Conservation (phyloP, 2,329 filamentous ascomycete genomes). For the Aspergillus calidoustus region DNA sequence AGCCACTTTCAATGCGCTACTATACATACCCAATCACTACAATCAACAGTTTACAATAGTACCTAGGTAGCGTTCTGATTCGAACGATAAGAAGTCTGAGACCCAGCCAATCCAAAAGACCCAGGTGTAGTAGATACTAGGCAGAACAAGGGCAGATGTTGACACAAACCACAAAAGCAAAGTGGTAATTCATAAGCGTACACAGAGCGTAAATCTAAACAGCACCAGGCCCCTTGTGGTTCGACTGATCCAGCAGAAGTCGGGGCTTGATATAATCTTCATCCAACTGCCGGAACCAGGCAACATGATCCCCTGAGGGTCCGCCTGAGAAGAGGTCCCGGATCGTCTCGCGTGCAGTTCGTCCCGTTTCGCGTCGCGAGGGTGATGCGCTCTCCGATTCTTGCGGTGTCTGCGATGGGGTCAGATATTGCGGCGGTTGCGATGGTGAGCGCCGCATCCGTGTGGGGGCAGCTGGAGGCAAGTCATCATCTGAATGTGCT, state of each 20-base stretch:
- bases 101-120: conserved; percentile 1
- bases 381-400: conserved; percentile 30
- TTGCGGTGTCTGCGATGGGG: conserved; percentile 2
- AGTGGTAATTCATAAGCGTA: conserved; percentile 20
- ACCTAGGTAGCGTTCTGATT: neutral
- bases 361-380: conserved; percentile 41
- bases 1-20: neutral
- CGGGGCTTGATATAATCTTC: conserved; percentile 96
- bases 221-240: conserved; percentile 47
- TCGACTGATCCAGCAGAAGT: conserved; percentile 74
- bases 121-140: neutral
- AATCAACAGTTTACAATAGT: neutral
- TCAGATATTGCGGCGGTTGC: neutral
- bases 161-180: conserved; percentile 1
- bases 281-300: conserved; percentile 88
- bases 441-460: conserved; percentile 44
- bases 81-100: neutral
- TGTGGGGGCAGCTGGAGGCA: conserved; percentile 59
- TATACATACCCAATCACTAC: neutral
- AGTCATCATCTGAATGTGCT: conserved; percentile 58
- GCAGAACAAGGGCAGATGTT: neutral
- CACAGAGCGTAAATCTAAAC: conserved; percentile 32
- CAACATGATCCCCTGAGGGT: conserved; percentile 79
- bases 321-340: conserved; percentile 77
- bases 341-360: conserved; percentile 78